Percentiles rank a stretch among this genome's conserved stretches.
These are phyloP conservation scores for Echium plantagineum DNA, from an alignment of 257 asterid species.

Conservation along the genomic window DNA sequence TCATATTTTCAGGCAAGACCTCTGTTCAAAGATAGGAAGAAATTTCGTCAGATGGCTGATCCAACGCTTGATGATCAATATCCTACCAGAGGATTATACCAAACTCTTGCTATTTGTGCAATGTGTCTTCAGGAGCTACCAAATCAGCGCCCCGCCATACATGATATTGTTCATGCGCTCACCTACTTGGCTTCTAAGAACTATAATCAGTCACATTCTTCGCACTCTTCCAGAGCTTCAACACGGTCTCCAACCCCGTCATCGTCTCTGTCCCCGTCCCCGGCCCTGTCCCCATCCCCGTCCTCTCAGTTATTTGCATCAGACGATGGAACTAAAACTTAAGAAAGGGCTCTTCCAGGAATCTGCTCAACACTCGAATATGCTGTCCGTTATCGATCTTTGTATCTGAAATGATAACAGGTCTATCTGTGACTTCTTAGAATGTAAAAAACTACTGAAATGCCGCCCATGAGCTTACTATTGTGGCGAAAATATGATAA, in stretches of 20 bases:
- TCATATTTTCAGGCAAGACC: constrained; percentile 43
- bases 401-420: too few species aligned
- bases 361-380: too few species aligned
- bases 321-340: neutral
- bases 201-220: neutral
- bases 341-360: neutral
- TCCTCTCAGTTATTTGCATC: neutral
- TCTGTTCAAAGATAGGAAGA: constrained; percentile 48
- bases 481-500: too few species aligned
- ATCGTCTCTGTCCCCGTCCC: neutral
- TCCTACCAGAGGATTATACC: constrained; percentile 49
- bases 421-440: too few species aligned
- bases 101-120: constrained; percentile 57
- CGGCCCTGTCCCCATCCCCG: neutral
- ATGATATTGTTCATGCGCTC: constrained; percentile 46
- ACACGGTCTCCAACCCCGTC: neutral
- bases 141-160: constrained; percentile 33
- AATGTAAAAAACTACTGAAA: too few species aligned
- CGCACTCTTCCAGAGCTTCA: neutral
- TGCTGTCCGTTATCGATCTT: too few species aligned
- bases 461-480: too few species aligned
- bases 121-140: constrained; percentile 57
- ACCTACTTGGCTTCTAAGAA: constrained; percentile 36
- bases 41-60: constrained; percentile 51
- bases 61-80: constrained; percentile 44